Percentiles rank a stretch among this genome's conserved stretches.
Evolutionary conservation across 1,284 basidiomycete genomes (phyloP).

Genomic region (Ustilago crameri): DNA sequence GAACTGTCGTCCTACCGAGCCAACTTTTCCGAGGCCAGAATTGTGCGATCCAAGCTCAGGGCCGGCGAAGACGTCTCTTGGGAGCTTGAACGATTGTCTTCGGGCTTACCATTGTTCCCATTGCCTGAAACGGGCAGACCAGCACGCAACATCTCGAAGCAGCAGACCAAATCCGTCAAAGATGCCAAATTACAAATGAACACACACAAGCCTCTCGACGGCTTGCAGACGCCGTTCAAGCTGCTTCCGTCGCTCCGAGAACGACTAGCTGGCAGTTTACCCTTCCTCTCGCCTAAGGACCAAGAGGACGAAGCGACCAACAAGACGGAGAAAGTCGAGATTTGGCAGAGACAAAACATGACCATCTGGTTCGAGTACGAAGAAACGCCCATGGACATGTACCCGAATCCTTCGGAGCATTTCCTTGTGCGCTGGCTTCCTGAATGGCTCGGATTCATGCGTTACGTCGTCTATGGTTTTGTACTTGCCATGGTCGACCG

Average conservation of each 20-base stretch:
- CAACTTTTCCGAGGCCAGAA: conserved; percentile 25
- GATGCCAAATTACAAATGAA: not conserved
- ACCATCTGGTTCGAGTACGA: conserved; percentile 32
- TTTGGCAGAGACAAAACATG: conserved; percentile 36
- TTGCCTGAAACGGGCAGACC: conserved; percentile 5
- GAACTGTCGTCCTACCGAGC: conserved; percentile 16
- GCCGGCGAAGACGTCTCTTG: conserved; percentile 25
- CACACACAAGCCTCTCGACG: not conserved
- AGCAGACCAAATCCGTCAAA: not conserved
- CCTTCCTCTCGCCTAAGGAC: conserved; percentile 13
- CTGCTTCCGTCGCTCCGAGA: conserved; percentile 24
- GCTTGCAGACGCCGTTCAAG: conserved; percentile 21
- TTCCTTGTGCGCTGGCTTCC: conserved; percentile 32
- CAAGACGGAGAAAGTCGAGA: conserved; percentile 6
- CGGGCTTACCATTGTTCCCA: conserved; percentile 25
- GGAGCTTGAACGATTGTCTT: conserved; percentile 32
- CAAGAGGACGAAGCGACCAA: conserved; percentile 4
- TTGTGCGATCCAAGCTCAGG: conserved; percentile 21
- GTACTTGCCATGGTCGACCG: conserved; percentile 26
- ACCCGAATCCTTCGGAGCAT: conserved; percentile 15
- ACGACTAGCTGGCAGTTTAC: conserved; percentile 16
- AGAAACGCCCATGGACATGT: conserved; percentile 16
- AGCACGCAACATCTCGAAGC: not conserved
- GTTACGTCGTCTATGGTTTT: conserved; percentile 30
- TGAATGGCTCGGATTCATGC: conserved; percentile 35